Evolutionary conservation across 148 eudicot genomes (phyloP).

Genomic region (Persicaria tinctoria): DNA sequence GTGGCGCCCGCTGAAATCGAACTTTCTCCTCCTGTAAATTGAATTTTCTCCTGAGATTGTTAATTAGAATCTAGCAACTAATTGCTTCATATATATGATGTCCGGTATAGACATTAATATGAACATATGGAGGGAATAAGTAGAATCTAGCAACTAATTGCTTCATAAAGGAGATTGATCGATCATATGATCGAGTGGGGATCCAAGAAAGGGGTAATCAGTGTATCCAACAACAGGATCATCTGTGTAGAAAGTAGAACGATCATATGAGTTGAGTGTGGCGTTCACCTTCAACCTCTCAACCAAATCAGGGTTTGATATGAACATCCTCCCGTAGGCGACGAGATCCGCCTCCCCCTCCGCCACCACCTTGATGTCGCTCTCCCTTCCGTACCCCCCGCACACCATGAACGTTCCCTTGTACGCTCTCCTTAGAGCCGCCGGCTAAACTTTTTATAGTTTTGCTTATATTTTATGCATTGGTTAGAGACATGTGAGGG

Average conservation of each 20-base stretch:
- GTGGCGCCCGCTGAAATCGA: no score
- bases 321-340: conserved; percentile 18
- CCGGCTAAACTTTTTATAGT: no score
- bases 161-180: no score
- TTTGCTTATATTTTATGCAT: no score
- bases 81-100: no score
- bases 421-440: conserved; percentile 10
- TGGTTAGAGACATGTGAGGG: no score
- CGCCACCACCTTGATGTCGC: conserved; percentile 14
- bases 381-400: conserved; percentile 16
- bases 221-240: conserved; percentile 26
- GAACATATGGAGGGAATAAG: no score
- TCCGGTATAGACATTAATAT: no score
- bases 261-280: conserved; percentile 15
- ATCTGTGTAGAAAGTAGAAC: conserved; percentile 14
- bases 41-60: no score
- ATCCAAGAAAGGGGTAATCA: conserved; percentile 20
- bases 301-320: conserved; percentile 25
- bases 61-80: no score
- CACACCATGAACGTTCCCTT: conserved; percentile 18
- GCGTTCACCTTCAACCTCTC: conserved; percentile 17
- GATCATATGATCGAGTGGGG: background rate
- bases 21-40: no score
- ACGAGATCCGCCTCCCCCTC: conserved; percentile 17
- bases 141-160: no score